Conservation (phyloP, 441 rosid species). For the Theobroma grandiflorum region DNA sequence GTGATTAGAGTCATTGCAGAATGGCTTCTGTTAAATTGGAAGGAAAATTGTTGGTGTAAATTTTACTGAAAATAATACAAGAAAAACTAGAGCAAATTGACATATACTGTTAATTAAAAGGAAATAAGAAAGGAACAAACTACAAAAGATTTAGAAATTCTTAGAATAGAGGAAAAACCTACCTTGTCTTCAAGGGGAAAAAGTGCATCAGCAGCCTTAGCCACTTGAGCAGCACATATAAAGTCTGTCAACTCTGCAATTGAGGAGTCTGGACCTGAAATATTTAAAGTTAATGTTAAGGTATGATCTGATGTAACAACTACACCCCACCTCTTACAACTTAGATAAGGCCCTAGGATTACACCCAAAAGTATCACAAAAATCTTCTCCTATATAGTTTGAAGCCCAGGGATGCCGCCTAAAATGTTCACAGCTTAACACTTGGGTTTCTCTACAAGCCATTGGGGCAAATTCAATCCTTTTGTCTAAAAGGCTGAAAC, state of each 20-base stretch:
- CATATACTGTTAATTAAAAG: neutral
- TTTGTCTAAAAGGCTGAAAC: neutral
- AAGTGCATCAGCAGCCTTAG: conserved; percentile 63
- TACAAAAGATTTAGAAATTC: neutral
- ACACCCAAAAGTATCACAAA: conserved; percentile 2
- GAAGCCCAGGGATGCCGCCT: neutral
- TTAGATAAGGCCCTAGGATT: neutral
- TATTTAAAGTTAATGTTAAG: conserved; percentile 14
- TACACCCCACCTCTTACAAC: conserved; percentile 5
- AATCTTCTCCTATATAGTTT: neutral
- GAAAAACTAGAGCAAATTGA: conserved; percentile 12
- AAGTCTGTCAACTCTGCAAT: conserved; percentile 74
- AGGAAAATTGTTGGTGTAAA: neutral
- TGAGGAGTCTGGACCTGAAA: conserved; percentile 71
- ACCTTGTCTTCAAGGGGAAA: conserved; percentile 63
- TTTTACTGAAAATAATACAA: neutral
- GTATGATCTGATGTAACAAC: neutral
- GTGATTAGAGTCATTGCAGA: conserved; percentile 28
- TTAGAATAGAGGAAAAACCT: conserved; percentile 23
- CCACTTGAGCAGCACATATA: conserved; percentile 80
- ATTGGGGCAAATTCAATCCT: neutral
- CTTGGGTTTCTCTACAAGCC: neutral
- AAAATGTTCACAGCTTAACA: neutral
- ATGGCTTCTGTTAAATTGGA: conserved; percentile 47
- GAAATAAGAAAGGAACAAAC: neutral